A percentile compares a stretch with the other conserved stretches of the same genome.
Conservation (phyloP, 305 asterid species). For the Rubia balearica region DNA sequence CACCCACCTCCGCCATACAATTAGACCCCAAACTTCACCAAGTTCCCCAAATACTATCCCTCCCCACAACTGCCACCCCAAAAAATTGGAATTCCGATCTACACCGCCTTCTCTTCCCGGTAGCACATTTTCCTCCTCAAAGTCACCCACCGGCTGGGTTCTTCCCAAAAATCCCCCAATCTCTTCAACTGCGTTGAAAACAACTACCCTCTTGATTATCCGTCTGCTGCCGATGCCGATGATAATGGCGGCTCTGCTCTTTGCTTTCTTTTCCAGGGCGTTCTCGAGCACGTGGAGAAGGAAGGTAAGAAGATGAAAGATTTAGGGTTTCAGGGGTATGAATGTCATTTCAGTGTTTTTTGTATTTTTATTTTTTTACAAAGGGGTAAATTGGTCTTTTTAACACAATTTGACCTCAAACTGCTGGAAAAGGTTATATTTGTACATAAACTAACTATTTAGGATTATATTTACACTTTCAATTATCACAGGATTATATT, state of each 20-base stretch:
- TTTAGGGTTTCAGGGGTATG: too few relatives aligned
- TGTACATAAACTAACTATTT: too few relatives aligned
- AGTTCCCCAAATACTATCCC: constrained; percentile 31
- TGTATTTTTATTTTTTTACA: too few relatives aligned
- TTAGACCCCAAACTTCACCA: constrained; percentile 14
- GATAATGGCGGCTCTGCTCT: constrained; percentile 16
- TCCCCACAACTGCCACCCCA: constrained; percentile 46
- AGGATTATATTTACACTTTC: too few relatives aligned
- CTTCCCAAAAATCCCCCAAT: constrained; percentile 42
- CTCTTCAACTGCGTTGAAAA: constrained; percentile 41
- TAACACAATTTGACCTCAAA: too few relatives aligned
- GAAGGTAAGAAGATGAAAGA: too few relatives aligned
- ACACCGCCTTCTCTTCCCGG: constrained; percentile 41
- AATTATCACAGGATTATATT: too few relatives aligned
- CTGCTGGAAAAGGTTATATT: too few relatives aligned
- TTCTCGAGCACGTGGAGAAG: constrained; percentile 49
- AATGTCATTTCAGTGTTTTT: too few relatives aligned
- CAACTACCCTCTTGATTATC: constrained; percentile 8
- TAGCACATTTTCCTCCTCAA: constrained; percentile 41
- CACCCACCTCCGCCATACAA: constrained; percentile 14
- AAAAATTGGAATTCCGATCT: constrained; percentile 49
- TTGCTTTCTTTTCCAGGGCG: constrained; percentile 58
- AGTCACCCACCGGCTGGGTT: constrained; percentile 56
- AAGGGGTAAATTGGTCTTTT: too few relatives aligned
- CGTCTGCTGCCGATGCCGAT: constrained; percentile 8